These are phyloP conservation scores for Pseudodiploospora longispora DNA, from an alignment of 2,329 filamentous ascomycete genomes.

Conservation along the genomic window DNA sequence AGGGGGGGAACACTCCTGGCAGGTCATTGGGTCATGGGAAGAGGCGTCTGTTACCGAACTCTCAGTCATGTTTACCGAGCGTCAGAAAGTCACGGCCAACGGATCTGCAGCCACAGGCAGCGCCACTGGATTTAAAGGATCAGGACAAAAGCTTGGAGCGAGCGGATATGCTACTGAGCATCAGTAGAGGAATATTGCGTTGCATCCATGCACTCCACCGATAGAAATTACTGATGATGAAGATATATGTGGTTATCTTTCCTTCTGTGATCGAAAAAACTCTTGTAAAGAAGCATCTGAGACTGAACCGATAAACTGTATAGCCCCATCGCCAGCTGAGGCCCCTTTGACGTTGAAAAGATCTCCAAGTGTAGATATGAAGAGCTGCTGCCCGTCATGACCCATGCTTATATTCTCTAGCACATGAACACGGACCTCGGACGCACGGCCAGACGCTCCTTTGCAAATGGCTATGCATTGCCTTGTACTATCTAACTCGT, in stretches of 20 bases:
- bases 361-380: constrained; percentile 13
- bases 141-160: background rate
- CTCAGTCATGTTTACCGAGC: background rate
- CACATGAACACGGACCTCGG: constrained; percentile 12
- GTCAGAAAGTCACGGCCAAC: background rate
- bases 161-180: background rate
- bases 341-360: constrained; percentile 11
- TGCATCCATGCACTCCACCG: background rate
- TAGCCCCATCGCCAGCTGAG: background rate
- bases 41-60: constrained; percentile 7
- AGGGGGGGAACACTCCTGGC: constrained; percentile 10
- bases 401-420: constrained; percentile 12
- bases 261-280: background rate
- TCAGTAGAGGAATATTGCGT: background rate
- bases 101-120: background rate
- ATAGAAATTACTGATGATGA: no score
- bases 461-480: constrained; percentile 7
- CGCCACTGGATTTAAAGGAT: background rate
- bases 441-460: constrained; percentile 4
- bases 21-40: constrained; percentile 14
- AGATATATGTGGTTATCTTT: background rate
- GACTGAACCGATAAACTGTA: background rate
- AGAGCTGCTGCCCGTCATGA: constrained; percentile 10
- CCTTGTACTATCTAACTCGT: constrained; percentile 3
- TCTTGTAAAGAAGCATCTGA: background rate